Evolutionary conservation across 2,329 filamentous ascomycete genomes (phyloP).

Genomic region (Nigrospora sphaerica): DNA sequence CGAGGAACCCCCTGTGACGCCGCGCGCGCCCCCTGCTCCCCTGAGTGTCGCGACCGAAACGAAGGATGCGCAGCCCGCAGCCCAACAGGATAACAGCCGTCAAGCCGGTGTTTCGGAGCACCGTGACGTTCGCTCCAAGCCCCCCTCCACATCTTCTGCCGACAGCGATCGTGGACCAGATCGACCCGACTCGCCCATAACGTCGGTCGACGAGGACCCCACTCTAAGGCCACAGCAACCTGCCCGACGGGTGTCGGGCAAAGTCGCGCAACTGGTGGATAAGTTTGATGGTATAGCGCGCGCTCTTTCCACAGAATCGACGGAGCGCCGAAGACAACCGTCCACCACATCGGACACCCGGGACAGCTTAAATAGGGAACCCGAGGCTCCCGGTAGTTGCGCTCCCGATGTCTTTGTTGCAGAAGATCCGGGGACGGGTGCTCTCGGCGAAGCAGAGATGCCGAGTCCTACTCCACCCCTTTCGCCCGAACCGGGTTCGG

Average conservation of each 20-base stretch:
- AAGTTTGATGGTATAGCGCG: slow-evolving; percentile 40
- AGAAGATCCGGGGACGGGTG: too few species aligned
- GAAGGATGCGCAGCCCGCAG: too few species aligned
- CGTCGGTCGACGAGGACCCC: slow-evolving; percentile 35
- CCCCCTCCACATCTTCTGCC: slow-evolving; percentile 17
- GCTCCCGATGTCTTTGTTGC: too few species aligned
- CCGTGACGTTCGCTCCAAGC: slow-evolving; percentile 14
- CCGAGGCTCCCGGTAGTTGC: too few species aligned
- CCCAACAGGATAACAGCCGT: not conserved
- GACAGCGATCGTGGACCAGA: slow-evolving; percentile 21
- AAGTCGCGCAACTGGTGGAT: slow-evolving; percentile 42
- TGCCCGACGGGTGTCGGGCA: slow-evolving; percentile 28
- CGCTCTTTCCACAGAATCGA: slow-evolving; percentile 18
- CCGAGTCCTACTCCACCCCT: too few species aligned
- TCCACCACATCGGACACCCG: slow-evolving; percentile 1
- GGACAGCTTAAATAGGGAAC: not conserved
- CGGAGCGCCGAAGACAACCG: slow-evolving; percentile 1
- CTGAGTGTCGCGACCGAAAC: too few species aligned
- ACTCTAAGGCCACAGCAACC: slow-evolving; percentile 13
- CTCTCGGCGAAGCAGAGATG: too few species aligned
- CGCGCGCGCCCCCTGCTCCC: too few species aligned
- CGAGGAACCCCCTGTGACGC: too few species aligned
- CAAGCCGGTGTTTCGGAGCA: slow-evolving; percentile 7
- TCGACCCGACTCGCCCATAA: slow-evolving; percentile 34
- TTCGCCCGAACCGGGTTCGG: too few species aligned